These are phyloP conservation scores for Heliamphora exappendiculata DNA, from an alignment of 148 eudicot genomes.

Conservation along the genomic window DNA sequence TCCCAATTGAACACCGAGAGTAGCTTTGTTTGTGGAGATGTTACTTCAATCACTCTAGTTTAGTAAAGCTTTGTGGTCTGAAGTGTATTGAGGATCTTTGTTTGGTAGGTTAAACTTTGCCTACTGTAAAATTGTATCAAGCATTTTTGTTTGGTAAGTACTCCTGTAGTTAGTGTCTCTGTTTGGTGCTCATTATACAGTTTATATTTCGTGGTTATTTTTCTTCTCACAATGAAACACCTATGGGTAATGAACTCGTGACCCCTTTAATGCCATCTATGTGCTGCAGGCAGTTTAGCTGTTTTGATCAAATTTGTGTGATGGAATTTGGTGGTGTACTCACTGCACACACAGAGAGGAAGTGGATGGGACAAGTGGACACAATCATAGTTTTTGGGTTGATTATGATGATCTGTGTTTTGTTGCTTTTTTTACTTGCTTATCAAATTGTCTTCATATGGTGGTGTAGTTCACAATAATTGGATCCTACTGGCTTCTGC, in stretches of 20 bases:
- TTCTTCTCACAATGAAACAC: too few species aligned
- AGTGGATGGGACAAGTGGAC: background rate
- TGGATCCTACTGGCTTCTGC: background rate
- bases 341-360: background rate
- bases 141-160: too few species aligned
- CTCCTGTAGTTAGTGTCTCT: too few species aligned
- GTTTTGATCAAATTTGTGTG: background rate
- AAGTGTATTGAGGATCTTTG: too few species aligned
- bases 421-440: background rate
- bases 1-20: too few species aligned
- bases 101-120: too few species aligned
- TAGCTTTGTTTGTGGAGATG: too few species aligned
- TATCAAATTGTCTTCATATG: background rate
- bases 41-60: too few species aligned
- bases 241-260: background rate
- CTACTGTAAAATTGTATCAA: too few species aligned
- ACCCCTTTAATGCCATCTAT: background rate
- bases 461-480: background rate
- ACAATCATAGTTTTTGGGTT: background rate
- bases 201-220: too few species aligned
- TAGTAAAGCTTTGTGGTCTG: too few species aligned
- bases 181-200: too few species aligned
- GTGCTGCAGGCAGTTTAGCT: background rate
- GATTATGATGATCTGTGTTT: background rate
- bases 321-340: background rate